phyloP scores from a whole-genome alignment of 1,139 yeast genomes.

The Pichia sp. region DNA sequence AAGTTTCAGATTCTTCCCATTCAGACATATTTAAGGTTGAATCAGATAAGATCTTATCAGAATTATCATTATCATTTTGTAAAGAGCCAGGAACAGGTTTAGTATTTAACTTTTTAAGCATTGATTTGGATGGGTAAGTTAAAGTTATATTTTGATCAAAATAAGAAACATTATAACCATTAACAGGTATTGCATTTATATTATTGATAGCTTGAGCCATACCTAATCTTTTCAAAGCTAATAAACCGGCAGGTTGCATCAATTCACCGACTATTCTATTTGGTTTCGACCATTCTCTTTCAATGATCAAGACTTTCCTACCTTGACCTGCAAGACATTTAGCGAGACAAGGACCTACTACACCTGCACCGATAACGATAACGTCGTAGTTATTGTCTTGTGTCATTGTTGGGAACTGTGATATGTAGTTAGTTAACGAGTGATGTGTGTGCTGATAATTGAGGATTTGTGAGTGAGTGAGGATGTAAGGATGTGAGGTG shows the following conservation, averaged over 20 bases:
- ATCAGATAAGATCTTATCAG: conserved; percentile 44
- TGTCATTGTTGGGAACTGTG: neutral
- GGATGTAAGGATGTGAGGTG: too few relatives aligned
- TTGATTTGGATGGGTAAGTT: conserved; percentile 59
- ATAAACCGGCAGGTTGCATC: conserved; percentile 90
- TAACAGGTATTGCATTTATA: conserved; percentile 70
- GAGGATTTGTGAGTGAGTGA: neutral
- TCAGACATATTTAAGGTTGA: conserved; percentile 39
- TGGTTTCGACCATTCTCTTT: conserved; percentile 86
- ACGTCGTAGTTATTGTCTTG: conserved; percentile 40
- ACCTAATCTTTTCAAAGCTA: conserved; percentile 74
- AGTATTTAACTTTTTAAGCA: conserved; percentile 34
- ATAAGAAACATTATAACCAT: conserved; percentile 77
- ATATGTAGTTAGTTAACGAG: neutral
- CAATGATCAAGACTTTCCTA: conserved; percentile 64
- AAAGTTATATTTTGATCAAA: conserved; percentile 49
- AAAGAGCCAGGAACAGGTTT: conserved; percentile 52
- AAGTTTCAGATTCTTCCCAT: conserved; percentile 57
- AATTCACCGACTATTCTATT: conserved; percentile 96
- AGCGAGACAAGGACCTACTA: conserved; percentile 90
- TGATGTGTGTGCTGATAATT: neutral
- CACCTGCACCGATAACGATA: conserved; percentile 88
- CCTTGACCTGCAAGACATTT: conserved; percentile 89
- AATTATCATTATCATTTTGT: conserved; percentile 48
- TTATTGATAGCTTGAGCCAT: conserved; percentile 71